Percentiles rank a stretch among this genome's conserved stretches.
Conservation (phyloP, 2,329 filamentous ascomycete species). For the Zasmidium angulare region DNA sequence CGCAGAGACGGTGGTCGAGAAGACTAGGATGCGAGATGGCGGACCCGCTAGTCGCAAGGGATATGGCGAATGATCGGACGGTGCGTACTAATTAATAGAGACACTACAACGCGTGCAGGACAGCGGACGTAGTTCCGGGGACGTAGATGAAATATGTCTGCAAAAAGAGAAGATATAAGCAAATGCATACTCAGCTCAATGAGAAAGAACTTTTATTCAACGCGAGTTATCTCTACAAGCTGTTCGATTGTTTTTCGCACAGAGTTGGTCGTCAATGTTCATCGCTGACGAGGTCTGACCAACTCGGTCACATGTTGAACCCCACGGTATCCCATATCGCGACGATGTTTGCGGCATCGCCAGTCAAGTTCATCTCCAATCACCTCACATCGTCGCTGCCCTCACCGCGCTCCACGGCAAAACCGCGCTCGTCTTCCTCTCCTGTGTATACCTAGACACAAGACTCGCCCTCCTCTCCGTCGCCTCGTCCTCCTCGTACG, state of each 20-base stretch:
- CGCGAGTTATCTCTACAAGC: no score
- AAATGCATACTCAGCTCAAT: slow-evolving; percentile 5
- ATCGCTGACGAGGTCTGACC: no score
- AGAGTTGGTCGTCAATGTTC: no score
- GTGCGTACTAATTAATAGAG: background rate
- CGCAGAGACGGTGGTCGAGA: slow-evolving; percentile 32
- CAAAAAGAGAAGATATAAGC: no score
- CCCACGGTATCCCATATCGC: no score
- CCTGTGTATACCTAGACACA: background rate
- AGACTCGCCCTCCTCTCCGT: slow-evolving; percentile 22
- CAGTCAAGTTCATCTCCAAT: no score
- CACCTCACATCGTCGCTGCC: background rate
- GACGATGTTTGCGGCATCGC: no score
- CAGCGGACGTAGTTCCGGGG: no score
- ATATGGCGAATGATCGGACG: slow-evolving; percentile 6
- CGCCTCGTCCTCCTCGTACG: slow-evolving; percentile 27
- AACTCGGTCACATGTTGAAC: no score
- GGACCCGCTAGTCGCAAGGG: slow-evolving; percentile 12
- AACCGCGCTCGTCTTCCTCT: background rate
- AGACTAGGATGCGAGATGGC: slow-evolving; percentile 17
- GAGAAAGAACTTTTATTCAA: background rate
- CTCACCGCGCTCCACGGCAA: slow-evolving; percentile 4
- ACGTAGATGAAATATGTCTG: no score
- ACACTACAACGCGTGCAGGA: background rate
- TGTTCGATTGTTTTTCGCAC: no score